A percentile compares a stretch with the other conserved stretches of the same genome.
phyloP scores from a whole-genome alignment of 2,329 filamentous ascomycete species.

The Cordyceps fumosorosea region DNA sequence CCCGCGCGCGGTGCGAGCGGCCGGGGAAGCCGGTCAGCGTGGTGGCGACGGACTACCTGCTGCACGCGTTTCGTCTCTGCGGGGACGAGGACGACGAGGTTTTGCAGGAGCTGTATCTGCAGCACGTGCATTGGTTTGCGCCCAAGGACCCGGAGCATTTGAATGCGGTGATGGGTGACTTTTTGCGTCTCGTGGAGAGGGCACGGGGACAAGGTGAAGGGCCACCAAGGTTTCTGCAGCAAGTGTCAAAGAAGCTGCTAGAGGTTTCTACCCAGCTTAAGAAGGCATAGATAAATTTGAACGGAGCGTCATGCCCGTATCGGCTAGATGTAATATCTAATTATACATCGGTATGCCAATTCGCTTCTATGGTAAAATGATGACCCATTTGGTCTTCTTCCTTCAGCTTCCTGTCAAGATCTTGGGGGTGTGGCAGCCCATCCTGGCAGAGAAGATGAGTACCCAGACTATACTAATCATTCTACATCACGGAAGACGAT shows the following conservation, averaged over 20 bases:
- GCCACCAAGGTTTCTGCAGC: background rate
- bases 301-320: no score
- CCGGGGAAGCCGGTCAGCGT: background rate
- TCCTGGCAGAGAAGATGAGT: no score
- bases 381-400: no score
- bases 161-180: background rate
- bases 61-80: background rate
- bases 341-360: no score
- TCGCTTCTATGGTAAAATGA: no score
- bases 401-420: no score
- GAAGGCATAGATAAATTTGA: no score
- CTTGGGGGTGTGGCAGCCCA: no score
- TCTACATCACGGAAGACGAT: no score
- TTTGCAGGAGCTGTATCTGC: background rate
- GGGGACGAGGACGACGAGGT: background rate
- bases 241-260: background rate
- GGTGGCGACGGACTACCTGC: slow-evolving; percentile 6
- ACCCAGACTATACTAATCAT: no score
- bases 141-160: background rate
- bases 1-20: background rate
- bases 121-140: background rate
- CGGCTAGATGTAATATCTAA: no score
- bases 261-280: background rate
- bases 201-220: background rate
- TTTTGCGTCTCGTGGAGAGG: background rate